Evolutionary conservation across 164 flowering plant species (phyloP), one percentile per base, ranked within the genome.

Genomic region (Chimonanthus praecox): DNA sequence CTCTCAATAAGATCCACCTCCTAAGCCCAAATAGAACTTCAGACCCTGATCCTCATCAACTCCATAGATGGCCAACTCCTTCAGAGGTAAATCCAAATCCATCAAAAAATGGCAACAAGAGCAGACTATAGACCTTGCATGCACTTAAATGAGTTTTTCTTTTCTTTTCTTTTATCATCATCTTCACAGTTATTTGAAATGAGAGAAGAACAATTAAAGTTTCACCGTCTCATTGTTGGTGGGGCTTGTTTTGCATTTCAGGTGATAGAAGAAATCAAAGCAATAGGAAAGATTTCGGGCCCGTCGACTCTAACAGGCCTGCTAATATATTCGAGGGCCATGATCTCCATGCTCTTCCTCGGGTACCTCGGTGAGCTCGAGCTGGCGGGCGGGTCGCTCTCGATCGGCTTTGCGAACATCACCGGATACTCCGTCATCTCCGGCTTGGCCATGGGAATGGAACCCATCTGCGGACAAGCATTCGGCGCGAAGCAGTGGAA

Each of bases 401-500:
- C 97, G 47, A 90, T 94, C 49, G 98, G 97, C 62, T 88, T 94
- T 64, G 96, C 98, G 2, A 94, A 94, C 79, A 94, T 94, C 75
- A 94, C 98, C 15, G 98, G 98, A 58, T 94, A 94, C 87, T 94
- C 98, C 3, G 91, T 94, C 43, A 82, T 94, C 79, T 89, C 96
- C 15, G 98, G 98, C 10, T 68, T 94, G 47, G 94, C 98, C 73
- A 89, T 94, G 98, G 98, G 98, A 60, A 92, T 94, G 98, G 98
- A 94, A 77, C 98, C 98, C 72, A 89, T 94, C 67, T 94, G 98
- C 69, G 97, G 94, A 7, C 98, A 94, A 82, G 97, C 98, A 68
- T 88, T 86, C 33, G 97, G 97, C 3, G 97, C 97, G 0, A 86
- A 88, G 69, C 94, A 90, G 62, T 75, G 80, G 88, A 92, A 90